Evolutionary conservation across 148 eudicot species (phyloP).

Genomic region (Chenopodium quinoa): DNA sequence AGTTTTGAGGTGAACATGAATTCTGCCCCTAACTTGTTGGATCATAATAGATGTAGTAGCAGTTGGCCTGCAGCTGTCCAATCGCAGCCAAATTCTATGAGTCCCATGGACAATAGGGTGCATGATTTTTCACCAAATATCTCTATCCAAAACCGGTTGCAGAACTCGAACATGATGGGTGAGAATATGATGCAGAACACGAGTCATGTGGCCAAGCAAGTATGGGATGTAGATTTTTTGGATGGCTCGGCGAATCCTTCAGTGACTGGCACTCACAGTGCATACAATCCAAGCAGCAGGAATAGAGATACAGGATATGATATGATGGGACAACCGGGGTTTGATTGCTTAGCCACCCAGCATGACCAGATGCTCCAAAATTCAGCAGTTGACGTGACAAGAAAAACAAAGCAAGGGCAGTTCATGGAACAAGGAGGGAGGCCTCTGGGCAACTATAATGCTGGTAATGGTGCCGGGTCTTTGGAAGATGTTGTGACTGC

Average conservation of each 20-base stretch:
- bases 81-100: slow-evolving; percentile 32
- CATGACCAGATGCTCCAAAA: slow-evolving; percentile 26
- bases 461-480: slow-evolving; percentile 40
- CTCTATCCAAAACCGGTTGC: slow-evolving; percentile 6
- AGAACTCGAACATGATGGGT: slow-evolving; percentile 28
- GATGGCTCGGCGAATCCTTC: slow-evolving; percentile 31
- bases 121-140: slow-evolving; percentile 23
- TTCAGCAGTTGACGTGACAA: slow-evolving; percentile 26
- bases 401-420: slow-evolving; percentile 33
- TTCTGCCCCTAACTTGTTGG: slow-evolving; percentile 32
- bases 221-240: slow-evolving; percentile 35
- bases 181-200: slow-evolving; percentile 29
- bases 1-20: slow-evolving; percentile 32
- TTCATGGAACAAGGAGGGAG: slow-evolving; percentile 33
- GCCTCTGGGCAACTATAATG: slow-evolving; percentile 20
- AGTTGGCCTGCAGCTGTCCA: slow-evolving; percentile 42
- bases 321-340: slow-evolving; percentile 28
- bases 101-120: slow-evolving; percentile 16
- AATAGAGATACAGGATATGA: slow-evolving; percentile 23
- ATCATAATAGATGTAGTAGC: slow-evolving; percentile 31
- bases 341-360: slow-evolving; percentile 29
- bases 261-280: slow-evolving; percentile 27
- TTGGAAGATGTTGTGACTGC: slow-evolving; percentile 61
- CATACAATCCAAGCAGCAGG: slow-evolving; percentile 5
- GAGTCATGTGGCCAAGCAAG: slow-evolving; percentile 23